Percentiles rank a stretch among this genome's conserved stretches.
Evolutionary conservation across 768 basidiomycete species (phyloP).

Genomic region (Mycena venus): DNA sequence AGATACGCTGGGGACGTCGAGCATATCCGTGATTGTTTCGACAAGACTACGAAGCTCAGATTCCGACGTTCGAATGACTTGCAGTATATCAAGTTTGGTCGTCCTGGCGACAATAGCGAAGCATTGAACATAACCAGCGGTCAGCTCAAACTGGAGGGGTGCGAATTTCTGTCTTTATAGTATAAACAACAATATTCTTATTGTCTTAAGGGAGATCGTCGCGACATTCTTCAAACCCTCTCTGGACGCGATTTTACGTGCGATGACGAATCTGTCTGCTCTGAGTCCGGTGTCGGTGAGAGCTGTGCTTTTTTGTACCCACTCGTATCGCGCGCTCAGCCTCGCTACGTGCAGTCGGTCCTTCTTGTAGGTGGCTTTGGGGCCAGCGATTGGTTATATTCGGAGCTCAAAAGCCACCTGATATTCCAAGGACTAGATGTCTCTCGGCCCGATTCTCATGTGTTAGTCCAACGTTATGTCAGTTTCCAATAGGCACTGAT

Average conservation of each 20-base stretch:
- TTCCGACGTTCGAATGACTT: conserved; percentile 55
- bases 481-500: background rate
- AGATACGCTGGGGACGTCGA: conserved; percentile 56
- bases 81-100: conserved; percentile 64
- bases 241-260: conserved; percentile 49
- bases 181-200: background rate
- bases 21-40: conserved; percentile 58
- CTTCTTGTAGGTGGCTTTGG: conserved; percentile 72
- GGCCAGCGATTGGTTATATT: conserved; percentile 68
- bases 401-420: conserved; percentile 55
- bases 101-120: conserved; percentile 55
- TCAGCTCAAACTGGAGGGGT: conserved; percentile 59
- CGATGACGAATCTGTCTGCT: conserved; percentile 45
- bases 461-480: conserved; percentile 53
- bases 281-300: conserved; percentile 49
- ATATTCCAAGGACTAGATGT: conserved; percentile 54
- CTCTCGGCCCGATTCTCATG: conserved; percentile 65
- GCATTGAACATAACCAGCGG: conserved; percentile 58
- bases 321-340: background rate
- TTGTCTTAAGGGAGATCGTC: conserved; percentile 45
- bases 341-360: conserved; percentile 47
- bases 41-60: conserved; percentile 60
- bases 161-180: conserved; percentile 11
- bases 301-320: background rate
- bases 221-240: conserved; percentile 55